Percentiles rank a stretch among this genome's conserved stretches.
Evolutionary conservation across 164 flowering plant species (phyloP).

Genomic region (Aristolochia fimbriata): DNA sequence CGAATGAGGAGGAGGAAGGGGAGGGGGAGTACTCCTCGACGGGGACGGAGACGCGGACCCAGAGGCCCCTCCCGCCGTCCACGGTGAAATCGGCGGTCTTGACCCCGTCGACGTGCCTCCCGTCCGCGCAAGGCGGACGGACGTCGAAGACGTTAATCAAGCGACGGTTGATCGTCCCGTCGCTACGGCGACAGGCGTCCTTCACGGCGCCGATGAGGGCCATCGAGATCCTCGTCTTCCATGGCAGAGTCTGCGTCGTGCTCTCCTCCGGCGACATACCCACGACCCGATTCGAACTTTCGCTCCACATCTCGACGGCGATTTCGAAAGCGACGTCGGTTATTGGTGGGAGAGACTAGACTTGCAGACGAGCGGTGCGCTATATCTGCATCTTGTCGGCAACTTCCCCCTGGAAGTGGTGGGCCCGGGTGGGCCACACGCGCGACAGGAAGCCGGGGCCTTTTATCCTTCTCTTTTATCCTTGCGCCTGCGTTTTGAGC

Average conservation of each 20-base stretch:
- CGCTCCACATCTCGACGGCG: no score
- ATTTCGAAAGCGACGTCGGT: no score
- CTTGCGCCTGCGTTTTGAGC: no score
- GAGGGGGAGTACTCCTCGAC: neutral
- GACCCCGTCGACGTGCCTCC: constrained; percentile 10
- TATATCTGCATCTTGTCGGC: no score
- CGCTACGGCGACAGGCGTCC: constrained; percentile 9
- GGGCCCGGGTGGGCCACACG: no score
- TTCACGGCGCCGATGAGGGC: neutral
- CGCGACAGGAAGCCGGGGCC: no score
- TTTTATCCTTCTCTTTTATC: no score
- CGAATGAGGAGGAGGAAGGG: constrained; percentile 7
- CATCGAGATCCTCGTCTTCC: constrained; percentile 7
- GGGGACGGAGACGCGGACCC: constrained; percentile 27
- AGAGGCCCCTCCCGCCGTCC: constrained; percentile 19
- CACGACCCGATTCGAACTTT: no score
- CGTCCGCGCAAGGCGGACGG: neutral
- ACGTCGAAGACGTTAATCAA: constrained; percentile 6
- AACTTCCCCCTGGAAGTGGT: no score
- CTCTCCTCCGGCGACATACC: no score
- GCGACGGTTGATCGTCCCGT: constrained; percentile 24
- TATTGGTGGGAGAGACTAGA: no score
- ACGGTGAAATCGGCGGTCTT: constrained; percentile 17
- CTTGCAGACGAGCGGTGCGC: no score
- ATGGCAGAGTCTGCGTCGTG: constrained; percentile 4